phyloP scores from a whole-genome alignment of 257 asterid species.

The Gentiana dahurica region DNA sequence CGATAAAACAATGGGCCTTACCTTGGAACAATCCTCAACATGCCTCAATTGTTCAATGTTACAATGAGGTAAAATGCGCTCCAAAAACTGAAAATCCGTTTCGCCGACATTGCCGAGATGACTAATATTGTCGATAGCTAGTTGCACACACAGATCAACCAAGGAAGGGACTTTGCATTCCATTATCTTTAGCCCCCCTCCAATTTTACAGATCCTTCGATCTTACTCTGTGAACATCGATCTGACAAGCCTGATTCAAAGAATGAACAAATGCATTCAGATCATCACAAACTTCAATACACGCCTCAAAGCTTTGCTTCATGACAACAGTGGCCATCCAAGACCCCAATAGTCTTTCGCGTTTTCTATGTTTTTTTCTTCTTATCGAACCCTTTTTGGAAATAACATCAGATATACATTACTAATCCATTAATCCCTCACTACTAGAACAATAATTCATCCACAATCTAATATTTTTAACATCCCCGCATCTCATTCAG shows the following conservation, averaged over 20 bases:
- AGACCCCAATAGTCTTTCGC: too few relatives aligned
- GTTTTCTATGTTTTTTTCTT: too few relatives aligned
- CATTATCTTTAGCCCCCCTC: slow-evolving; percentile 8
- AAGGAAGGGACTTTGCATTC: slow-evolving; percentile 44
- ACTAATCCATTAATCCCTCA: too few relatives aligned
- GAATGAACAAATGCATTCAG: background rate
- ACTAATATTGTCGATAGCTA: slow-evolving; percentile 60
- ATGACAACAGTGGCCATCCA: too few relatives aligned
- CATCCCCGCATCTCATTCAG: too few relatives aligned
- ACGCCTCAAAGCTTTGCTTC: too few relatives aligned
- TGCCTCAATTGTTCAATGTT: slow-evolving; percentile 58
- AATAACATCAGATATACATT: too few relatives aligned
- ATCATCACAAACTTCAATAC: too few relatives aligned
- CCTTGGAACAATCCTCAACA: slow-evolving; percentile 63
- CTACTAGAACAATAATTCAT: too few relatives aligned
- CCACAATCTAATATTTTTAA: too few relatives aligned
- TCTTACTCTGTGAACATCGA: background rate
- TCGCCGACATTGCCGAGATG: slow-evolving; percentile 89
- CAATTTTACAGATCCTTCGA: slow-evolving; percentile 4
- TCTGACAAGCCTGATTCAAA: background rate
- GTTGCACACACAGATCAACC: slow-evolving; percentile 67
- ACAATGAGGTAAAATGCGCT: slow-evolving; percentile 74
- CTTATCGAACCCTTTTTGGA: too few relatives aligned
- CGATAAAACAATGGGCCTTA: slow-evolving; percentile 15
- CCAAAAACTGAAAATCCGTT: slow-evolving; percentile 61